Evolutionary conservation across 1,284 basidiomycete genomes (phyloP).

Genomic region (Cutaneotrichosporon sp.): DNA sequence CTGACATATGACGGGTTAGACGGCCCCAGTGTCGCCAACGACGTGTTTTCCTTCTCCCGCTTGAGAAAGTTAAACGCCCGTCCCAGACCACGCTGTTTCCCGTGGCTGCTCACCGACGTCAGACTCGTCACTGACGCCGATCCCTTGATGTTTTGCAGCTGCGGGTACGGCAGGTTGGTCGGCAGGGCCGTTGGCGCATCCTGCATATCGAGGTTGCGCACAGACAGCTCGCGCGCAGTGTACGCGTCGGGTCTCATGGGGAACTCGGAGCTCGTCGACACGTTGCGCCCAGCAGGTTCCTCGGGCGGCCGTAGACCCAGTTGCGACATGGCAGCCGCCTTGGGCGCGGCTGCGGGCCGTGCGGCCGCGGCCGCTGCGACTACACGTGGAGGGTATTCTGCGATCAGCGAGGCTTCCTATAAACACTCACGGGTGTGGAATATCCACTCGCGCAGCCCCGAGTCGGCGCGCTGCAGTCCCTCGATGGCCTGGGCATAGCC

Average conservation of each 20-base stretch:
- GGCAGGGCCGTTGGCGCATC: conserved; percentile 50
- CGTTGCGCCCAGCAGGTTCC: conserved; percentile 24
- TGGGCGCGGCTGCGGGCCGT: not conserved
- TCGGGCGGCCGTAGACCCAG: conserved; percentile 5
- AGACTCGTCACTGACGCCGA: conserved; percentile 29
- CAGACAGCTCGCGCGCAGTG: conserved; percentile 40
- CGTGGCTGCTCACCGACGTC: conserved; percentile 17
- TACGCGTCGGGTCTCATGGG: conserved; percentile 44
- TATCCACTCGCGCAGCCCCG: conserved; percentile 74
- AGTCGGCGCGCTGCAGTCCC: conserved; percentile 69
- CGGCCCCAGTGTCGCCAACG: not conserved
- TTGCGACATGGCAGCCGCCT: not conserved
- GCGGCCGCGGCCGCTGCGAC: too few species aligned
- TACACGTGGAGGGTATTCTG: conserved; percentile 6
- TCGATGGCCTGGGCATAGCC: conserved; percentile 79
- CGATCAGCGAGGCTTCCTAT: not conserved
- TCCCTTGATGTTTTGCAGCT: conserved; percentile 42
- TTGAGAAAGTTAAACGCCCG: conserved; percentile 25
- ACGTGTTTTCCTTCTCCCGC: conserved; percentile 29
- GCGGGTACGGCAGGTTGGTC: conserved; percentile 66
- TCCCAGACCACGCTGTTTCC: conserved; percentile 16
- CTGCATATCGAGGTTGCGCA: conserved; percentile 35
- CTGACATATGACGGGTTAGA: not conserved
- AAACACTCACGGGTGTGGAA: conserved; percentile 55
- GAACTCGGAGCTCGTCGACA: conserved; percentile 43